Evolutionary conservation across 257 asterid species (phyloP).

Genomic region (Gardenia jasminoides): DNA sequence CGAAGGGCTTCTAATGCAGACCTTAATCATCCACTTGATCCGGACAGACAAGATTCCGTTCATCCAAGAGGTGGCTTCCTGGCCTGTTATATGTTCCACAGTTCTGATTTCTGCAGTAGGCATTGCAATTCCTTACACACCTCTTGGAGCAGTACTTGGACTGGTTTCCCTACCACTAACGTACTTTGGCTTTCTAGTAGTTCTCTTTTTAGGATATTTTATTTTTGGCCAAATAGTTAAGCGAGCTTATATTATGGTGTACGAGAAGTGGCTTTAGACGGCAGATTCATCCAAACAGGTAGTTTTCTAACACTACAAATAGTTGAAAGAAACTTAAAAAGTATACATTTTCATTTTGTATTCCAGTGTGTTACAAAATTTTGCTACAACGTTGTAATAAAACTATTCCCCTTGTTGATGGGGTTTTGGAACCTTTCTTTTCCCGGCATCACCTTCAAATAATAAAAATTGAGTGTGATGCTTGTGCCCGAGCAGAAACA

Average conservation of each 20-base stretch:
- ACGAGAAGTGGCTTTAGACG: conserved; percentile 22
- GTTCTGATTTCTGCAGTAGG: conserved; percentile 22
- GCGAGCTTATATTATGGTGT: conserved; percentile 16
- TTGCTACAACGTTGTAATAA: neutral
- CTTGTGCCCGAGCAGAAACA: neutral
- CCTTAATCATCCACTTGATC: conserved; percentile 25
- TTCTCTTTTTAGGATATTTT: conserved; percentile 23
- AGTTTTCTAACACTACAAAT: neutral
- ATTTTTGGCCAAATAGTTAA: conserved; percentile 18
- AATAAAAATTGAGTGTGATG: conserved; percentile 12
- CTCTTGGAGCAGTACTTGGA: conserved; percentile 14
- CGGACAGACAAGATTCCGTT: conserved; percentile 25
- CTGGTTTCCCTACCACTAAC: conserved; percentile 18
- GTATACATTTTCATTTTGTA: neutral
- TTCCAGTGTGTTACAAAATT: conserved; percentile 2
- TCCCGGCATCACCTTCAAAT: conserved; percentile 15
- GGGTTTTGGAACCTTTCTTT: neutral
- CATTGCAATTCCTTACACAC: conserved; percentile 19
- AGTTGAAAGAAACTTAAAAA: neutral
- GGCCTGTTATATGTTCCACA: conserved; percentile 28
- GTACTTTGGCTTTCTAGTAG: conserved; percentile 20
- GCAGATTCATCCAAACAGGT: neutral
- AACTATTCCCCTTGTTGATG: conserved; percentile 1
- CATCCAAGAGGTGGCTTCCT: conserved; percentile 24
- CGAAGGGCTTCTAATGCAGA: conserved; percentile 32